A percentile compares a stretch with the other conserved stretches of the same genome.
These are phyloP conservation scores for Phytophthora fragariae DNA, from an alignment of 352 stramenopile species.

Conservation along the genomic window DNA sequence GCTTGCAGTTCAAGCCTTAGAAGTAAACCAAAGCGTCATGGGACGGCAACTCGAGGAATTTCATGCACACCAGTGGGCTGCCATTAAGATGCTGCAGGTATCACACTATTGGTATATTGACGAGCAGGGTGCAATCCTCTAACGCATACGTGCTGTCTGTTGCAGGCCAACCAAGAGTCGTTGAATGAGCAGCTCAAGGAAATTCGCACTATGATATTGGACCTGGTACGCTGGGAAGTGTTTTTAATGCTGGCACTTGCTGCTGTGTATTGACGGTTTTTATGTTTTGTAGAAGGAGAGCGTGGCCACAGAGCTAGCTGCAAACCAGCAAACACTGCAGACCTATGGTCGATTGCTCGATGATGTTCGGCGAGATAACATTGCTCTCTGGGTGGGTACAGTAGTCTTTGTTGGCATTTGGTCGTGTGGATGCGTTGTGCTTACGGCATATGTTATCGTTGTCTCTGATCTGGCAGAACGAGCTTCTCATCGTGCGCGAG, in stretches of 20 bases:
- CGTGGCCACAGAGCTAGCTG: constrained; percentile 41
- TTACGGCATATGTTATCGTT: neutral
- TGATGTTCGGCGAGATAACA: constrained; percentile 56
- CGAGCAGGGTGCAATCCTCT: neutral
- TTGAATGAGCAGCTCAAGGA: constrained; percentile 61
- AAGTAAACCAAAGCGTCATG: constrained; percentile 72
- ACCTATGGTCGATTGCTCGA: constrained; percentile 48
- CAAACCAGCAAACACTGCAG: constrained; percentile 41
- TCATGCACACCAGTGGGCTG: constrained; percentile 51
- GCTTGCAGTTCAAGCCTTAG: constrained; percentile 68
- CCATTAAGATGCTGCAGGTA: constrained; percentile 56
- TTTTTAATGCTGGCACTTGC: neutral
- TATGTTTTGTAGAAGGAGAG: constrained; percentile 44
- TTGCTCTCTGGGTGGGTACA: constrained; percentile 52
- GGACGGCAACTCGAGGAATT: constrained; percentile 65
- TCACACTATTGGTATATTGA: neutral
- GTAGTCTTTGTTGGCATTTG: neutral
- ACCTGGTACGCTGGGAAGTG: constrained; percentile 44
- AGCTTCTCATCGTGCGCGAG: constrained; percentile 81
- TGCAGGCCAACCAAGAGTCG: constrained; percentile 56
- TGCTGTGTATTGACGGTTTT: neutral
- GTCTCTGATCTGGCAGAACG: constrained; percentile 48
- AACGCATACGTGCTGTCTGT: constrained; percentile 6
- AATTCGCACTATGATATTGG: constrained; percentile 55
- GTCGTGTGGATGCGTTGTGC: neutral